Evolutionary conservation across 2,329 filamentous ascomycete genomes (phyloP), one percentile per base, ranked within the genome.

Genomic region (Fusarium albidum): DNA sequence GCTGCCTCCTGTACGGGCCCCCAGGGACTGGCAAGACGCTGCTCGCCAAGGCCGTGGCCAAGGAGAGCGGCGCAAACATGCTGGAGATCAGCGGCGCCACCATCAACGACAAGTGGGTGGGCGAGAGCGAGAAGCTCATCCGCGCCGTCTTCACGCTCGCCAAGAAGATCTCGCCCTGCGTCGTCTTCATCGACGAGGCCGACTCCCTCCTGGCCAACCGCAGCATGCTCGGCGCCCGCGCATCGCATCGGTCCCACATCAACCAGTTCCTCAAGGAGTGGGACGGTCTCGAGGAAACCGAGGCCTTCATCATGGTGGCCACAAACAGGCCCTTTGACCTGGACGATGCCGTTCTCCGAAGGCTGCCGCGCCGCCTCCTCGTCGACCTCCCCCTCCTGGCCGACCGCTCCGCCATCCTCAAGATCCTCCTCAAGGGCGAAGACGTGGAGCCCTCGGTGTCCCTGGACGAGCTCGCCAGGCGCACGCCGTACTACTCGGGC

Each of bases 181-280:
- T 99, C 13, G 91, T 99, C 43, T 98, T 99, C 76, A 92, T 99
- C 57, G 95, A 99, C 68, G 95, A 99, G 75, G 95, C 93, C 17
- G 95, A 99, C 71, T 90, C 94, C 8, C 87, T 99, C 40, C 89
- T 99, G 49, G 91, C 91, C 21, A 88, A 90, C 13, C 86, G 95
- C 48, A 82, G 86, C 59, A 83, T 84, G 32, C 80, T 82, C 18
- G 82, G 82, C 53, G 87, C 85, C 63, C 82, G 90, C 26, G 84
- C 85, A 6, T 87, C 84, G 2, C 91, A 96, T 64, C 86, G 93
- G 42, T 94, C 97, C 71, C 88, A 95, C 48, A 93, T 98, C 72
- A 99, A 97, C 69, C 94, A 99, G 74, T 98, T 98, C 72, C 78
- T 99, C 42, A 89, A 92, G 47, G 94, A 98, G 72, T 98, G 94